Evolutionary conservation across 2,329 filamentous ascomycete species (phyloP).

Genomic region (Paecilomyces dactylethromorphus): DNA sequence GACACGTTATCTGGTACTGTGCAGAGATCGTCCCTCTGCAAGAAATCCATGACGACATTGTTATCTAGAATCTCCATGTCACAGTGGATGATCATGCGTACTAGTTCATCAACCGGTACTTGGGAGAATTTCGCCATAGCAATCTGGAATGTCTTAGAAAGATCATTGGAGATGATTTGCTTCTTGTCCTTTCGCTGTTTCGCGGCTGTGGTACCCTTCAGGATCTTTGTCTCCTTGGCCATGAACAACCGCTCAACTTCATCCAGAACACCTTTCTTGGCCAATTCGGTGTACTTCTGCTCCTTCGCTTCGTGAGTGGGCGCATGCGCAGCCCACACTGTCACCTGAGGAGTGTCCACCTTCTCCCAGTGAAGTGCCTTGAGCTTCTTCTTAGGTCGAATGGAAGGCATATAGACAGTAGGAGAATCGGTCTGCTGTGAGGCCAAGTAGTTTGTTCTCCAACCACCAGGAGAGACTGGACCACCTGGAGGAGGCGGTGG

Average conservation of each 20-base stretch:
- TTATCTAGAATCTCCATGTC: slow-evolving; percentile 86
- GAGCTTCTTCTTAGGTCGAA: slow-evolving; percentile 96
- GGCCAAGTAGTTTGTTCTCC: slow-evolving; percentile 66
- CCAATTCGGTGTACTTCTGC: slow-evolving; percentile 90
- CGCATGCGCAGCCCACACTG: slow-evolving; percentile 84
- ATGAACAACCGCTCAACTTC: slow-evolving; percentile 97
- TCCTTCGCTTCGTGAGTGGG: slow-evolving; percentile 85
- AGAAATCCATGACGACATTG: slow-evolving; percentile 88
- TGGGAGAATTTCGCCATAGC: slow-evolving; percentile 90
- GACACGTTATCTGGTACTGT: slow-evolving; percentile 83
- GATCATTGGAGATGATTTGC: slow-evolving; percentile 85
- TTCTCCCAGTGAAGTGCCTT: slow-evolving; percentile 99
- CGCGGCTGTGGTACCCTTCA: slow-evolving; percentile 57
- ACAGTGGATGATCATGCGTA: slow-evolving; percentile 92
- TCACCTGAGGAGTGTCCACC: slow-evolving; percentile 84
- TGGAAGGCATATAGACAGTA: slow-evolving; percentile 66
- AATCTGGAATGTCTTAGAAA: slow-evolving; percentile 88
- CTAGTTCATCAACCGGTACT: slow-evolving; percentile 72
- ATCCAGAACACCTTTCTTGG: slow-evolving; percentile 89
- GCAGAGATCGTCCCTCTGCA: slow-evolving; percentile 87
- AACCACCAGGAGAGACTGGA: slow-evolving; percentile 46
- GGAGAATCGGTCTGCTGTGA: slow-evolving; percentile 51
- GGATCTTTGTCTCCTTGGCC: slow-evolving; percentile 89
- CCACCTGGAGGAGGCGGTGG: slow-evolving; percentile 62
- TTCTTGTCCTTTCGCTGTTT: slow-evolving; percentile 92